phyloP scores from a whole-genome alignment of 148 eudicot species.

The Camellia lanceoleosa region DNA sequence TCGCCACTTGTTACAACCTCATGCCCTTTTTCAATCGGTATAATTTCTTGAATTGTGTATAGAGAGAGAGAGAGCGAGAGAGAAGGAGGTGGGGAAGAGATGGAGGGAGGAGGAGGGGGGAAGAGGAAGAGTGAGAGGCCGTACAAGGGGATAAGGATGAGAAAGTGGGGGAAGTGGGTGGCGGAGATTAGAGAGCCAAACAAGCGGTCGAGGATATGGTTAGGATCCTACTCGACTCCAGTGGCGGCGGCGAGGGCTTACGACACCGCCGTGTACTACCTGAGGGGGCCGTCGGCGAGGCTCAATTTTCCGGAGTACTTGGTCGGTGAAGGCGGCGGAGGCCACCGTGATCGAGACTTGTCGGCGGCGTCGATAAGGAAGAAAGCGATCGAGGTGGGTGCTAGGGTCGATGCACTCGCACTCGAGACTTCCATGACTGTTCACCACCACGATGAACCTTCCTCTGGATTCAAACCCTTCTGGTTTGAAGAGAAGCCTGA shows the following conservation, averaged over 20 bases:
- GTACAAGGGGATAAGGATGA: constrained; percentile 88
- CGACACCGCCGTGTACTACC: constrained; percentile 83
- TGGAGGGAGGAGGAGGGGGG: constrained; percentile 36
- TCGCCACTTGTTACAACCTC: background rate
- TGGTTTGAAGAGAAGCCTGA: constrained; percentile 68
- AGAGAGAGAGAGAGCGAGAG: background rate
- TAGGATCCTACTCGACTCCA: constrained; percentile 78
- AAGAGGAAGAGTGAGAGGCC: constrained; percentile 54
- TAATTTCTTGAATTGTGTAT: background rate
- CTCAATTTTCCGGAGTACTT: constrained; percentile 77
- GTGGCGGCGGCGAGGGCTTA: constrained; percentile 90
- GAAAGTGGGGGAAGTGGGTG: constrained; percentile 99
- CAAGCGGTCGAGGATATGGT: constrained; percentile 87
- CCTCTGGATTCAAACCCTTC: constrained; percentile 20
- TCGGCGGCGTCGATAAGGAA: constrained; percentile 48
- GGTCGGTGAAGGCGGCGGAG: constrained; percentile 34
- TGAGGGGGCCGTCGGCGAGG: constrained; percentile 71
- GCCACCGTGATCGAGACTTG: constrained; percentile 50
- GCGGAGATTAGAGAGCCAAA: constrained; percentile 95
- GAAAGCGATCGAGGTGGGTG: constrained; percentile 86
- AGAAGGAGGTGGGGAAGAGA: constrained; percentile 10
- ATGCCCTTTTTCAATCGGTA: background rate
- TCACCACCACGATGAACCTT: background rate
- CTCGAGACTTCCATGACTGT: constrained; percentile 28
- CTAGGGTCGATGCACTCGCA: constrained; percentile 79